A percentile compares a stretch with the other conserved stretches of the same genome.
Evolutionary conservation across 768 basidiomycete genomes (phyloP).

Genomic region (Agaricus sinodeliciosus): DNA sequence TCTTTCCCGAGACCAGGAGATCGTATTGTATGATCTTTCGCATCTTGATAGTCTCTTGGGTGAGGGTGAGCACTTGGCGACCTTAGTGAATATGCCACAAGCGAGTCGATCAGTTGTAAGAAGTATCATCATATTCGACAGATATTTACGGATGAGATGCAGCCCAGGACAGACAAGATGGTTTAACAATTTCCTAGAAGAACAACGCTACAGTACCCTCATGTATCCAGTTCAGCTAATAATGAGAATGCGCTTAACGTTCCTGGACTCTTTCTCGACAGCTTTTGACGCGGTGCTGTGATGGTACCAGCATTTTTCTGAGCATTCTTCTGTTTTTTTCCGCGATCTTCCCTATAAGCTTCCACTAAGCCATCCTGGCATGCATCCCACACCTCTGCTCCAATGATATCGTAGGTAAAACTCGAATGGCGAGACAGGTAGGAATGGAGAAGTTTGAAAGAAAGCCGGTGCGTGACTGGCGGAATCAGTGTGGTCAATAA

Average conservation of each 20-base stretch:
- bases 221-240: slow-evolving; percentile 32
- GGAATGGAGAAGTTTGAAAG: slow-evolving; percentile 54
- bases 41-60: too few relatives aligned
- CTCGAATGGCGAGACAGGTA: slow-evolving; percentile 31
- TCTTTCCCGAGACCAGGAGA: too few relatives aligned
- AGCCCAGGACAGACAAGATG: not conserved
- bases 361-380: slow-evolving; percentile 38
- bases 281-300: not conserved
- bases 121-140: too few relatives aligned
- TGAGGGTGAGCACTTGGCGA: too few relatives aligned
- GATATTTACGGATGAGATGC: too few relatives aligned
- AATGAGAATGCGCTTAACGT: slow-evolving; percentile 33
- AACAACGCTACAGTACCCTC: slow-evolving; percentile 10
- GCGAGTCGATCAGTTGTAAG: too few relatives aligned
- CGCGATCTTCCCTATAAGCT: slow-evolving; percentile 40
- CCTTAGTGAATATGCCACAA: too few relatives aligned
- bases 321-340: slow-evolving; percentile 35
- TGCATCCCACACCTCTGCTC: slow-evolving; percentile 39
- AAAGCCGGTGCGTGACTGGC: slow-evolving; percentile 42
- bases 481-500: slow-evolving; percentile 45
- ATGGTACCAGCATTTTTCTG: slow-evolving; percentile 15
- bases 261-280: not conserved
- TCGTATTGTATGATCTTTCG: too few relatives aligned
- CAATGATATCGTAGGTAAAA: slow-evolving; percentile 17
- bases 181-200: not conserved